phyloP scores from a whole-genome alignment of 2,329 filamentous ascomycete genomes.

The Neofusicoccum umdonicola region DNA sequence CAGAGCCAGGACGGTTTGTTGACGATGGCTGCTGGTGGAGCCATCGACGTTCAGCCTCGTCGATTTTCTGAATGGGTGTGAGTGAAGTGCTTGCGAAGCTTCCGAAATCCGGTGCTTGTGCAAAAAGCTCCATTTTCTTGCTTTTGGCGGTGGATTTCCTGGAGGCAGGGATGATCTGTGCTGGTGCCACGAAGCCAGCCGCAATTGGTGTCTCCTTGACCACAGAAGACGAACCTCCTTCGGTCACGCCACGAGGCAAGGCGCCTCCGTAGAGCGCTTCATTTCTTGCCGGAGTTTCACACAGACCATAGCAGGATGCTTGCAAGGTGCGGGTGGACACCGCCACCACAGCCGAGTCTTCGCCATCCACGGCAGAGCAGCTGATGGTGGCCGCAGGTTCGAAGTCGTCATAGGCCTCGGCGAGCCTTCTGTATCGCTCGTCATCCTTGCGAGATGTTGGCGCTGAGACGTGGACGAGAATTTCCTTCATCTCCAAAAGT shows the following conservation, averaged over 20 bases:
- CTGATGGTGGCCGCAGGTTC: slow-evolving; percentile 18
- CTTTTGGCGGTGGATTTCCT: background rate
- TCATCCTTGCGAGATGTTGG: slow-evolving; percentile 42
- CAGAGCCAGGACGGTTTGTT: background rate
- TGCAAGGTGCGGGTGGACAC: background rate
- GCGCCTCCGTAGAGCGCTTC: too few species aligned
- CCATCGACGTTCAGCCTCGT: background rate
- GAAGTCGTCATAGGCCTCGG: slow-evolving; percentile 42
- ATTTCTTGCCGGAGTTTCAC: background rate
- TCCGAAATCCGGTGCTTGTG: slow-evolving; percentile 11
- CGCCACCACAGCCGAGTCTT: background rate
- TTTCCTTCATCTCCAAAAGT: slow-evolving; percentile 37
- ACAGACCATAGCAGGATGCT: background rate
- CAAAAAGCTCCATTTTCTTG: background rate
- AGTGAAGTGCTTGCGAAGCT: slow-evolving; percentile 1
- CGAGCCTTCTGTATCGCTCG: slow-evolving; percentile 40
- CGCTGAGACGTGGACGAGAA: slow-evolving; percentile 48
- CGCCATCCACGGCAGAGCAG: background rate
- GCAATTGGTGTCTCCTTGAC: background rate
- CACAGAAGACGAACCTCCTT: background rate
- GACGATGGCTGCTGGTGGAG: background rate
- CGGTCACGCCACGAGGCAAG: background rate
- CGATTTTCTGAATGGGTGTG: background rate
- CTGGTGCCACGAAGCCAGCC: background rate
- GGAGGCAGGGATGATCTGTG: background rate